Base-by-base conservation (phyloP, 1,284 basidiomycete species). In the Ustilago hordei region DNA sequence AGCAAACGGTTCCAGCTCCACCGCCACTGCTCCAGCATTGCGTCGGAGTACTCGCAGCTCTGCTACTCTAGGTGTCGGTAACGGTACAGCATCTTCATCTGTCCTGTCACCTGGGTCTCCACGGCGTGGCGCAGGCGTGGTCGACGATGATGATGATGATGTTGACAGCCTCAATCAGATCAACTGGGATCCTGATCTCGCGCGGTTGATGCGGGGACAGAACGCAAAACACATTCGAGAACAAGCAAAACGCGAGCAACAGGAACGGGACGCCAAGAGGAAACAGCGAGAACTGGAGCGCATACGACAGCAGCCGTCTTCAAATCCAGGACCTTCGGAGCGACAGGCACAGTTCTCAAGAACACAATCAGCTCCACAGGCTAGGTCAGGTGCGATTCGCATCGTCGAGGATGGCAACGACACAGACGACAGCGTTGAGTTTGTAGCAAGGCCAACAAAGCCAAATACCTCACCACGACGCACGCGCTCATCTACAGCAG, bases 101-200 rank as follows among this genome's bases (percentile, higher is more conserved):
- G n/a, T 39, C 1, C 28, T 13, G 48, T 50, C 48, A 32, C 31
- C 48, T 4, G 48, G 13, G 17, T 36, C 56, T n/a, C 55, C 62
- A 19, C 55, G 56, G 31, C 50, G 38, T 12, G 35, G 36, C 7
- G 5, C 39, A 2, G 9, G 34, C 7, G n/a, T 15, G 8, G 31
- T n/a, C 17, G 35, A 32, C 0, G 54, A 56, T 2, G 45, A 48
- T 2, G 62, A 68, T 5, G 72, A 64, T 5, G 72, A 62, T 8
- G 54, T 53, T 3, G 57, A 41, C 9, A 52, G 3, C 19, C 7
- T 48, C 11, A 64, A 55, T 0, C 28, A 64, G 19, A 59, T 82
- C n/a, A 65, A 75, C 17, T 72, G 78, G 60, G 75, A 78, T 60
- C 75, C 81, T 4, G 81, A 76, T 28, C 66, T 82, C 0, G 81